Base-by-base conservation (phyloP, 2,329 filamentous ascomycete species). In the Iodosphaeria phyllophila region DNA sequence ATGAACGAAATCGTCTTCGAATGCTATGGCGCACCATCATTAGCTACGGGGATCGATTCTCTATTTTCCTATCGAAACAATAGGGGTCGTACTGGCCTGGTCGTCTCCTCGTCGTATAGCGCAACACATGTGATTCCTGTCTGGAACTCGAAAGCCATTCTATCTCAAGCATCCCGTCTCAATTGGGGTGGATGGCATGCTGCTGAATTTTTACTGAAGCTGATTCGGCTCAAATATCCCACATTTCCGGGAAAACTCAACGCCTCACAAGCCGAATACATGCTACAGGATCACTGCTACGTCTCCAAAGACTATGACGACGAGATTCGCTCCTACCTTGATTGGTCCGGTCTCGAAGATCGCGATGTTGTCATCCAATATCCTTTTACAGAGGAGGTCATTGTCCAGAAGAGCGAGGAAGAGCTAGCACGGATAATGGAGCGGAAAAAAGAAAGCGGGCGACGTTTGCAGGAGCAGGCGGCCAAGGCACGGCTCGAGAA, bases 1-100 rank as follows among this genome's bases (percentile, higher is more conserved):
- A 95, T 95, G 86, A 92, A 79, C 21, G 89, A 98, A 44, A 86
- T 95, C 28, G 58, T 98, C 8, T 98, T 95, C 47, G 89, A 98
- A 50, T 91, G 83, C 51, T 98, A 98, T 48, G 69, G 71, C 30
- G 84, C 79, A 8, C 86, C 89, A 0, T 86, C 80, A 2, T 64
- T 93, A 14, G 78, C 84, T 11, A 93, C 89, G 50, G 89, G 89
- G 25, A 84, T 98, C 52, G 89, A 98, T 49, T 91, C 84, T 8
- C 66, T 98, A 16, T 98, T 98, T 54, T 91, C 86, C 12, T 98
- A 92, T 55, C 64, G 74, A 32, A 78, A 92, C 54, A 98, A 98
- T 46, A 70, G 77, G 32, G 89, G 89, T 33, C 71, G 62, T 25
- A 86, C 79, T 14, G 89, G 89, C 5, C 58, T 98, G 13, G 77